Conservation (phyloP, 164 flowering plant genomes). For the Piper longum region DNA sequence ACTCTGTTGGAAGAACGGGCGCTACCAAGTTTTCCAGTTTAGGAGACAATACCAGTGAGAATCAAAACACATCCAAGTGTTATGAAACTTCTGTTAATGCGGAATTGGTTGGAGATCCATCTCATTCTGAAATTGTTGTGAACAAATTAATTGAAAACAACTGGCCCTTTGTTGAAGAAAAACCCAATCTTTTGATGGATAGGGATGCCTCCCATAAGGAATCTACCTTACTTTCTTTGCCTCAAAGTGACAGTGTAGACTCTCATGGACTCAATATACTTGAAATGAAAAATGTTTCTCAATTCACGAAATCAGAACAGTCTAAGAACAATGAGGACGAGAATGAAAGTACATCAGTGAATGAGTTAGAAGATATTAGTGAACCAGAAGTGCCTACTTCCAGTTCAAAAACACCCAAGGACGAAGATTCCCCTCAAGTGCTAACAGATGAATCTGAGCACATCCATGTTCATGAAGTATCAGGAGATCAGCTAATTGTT, state of each 20-base stretch:
- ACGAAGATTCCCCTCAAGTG: neutral
- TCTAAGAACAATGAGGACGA: neutral
- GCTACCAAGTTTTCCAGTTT: neutral
- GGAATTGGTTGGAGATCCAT: constrained; percentile 10
- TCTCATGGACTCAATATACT: neutral
- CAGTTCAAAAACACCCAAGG: neutral
- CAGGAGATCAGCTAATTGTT: neutral
- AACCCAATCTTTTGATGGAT: neutral
- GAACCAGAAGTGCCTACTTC: constrained; percentile 1
- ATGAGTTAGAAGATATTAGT: constrained; percentile 8
- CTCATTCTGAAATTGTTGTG: constrained; percentile 4
- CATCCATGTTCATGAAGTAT: constrained; percentile 6
- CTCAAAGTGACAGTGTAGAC: neutral
- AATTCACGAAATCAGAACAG: neutral
- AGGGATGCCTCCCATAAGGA: constrained; percentile 4
- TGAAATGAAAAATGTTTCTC: neutral
- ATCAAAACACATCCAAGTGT: neutral
- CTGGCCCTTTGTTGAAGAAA: neutral
- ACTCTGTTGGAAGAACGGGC: neutral
- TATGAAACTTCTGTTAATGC: constrained; percentile 6
- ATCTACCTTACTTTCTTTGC: neutral
- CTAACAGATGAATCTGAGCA: constrained; percentile 8
- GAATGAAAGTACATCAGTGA: constrained; percentile 1
- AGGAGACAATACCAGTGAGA: neutral
- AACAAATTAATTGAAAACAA: constrained; percentile 4